phyloP scores from a whole-genome alignment of 2,329 filamentous ascomycete genomes.

The Paraphoma sp. region DNA sequence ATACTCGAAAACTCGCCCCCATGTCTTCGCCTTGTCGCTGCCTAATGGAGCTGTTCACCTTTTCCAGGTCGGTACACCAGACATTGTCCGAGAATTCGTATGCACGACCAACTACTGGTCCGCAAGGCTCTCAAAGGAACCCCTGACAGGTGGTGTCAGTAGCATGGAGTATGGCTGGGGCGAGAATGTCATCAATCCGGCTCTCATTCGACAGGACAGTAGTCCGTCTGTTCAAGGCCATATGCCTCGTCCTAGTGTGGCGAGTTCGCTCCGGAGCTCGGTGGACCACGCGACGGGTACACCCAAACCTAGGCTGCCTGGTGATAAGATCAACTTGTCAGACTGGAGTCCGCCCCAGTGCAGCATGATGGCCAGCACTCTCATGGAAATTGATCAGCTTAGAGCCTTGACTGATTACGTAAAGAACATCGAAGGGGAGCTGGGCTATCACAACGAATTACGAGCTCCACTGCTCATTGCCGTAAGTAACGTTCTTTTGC shows the following conservation, averaged over 20 bases:
- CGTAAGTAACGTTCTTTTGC: conserved; percentile 50
- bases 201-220: conserved; percentile 52
- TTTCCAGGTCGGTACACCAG: conserved; percentile 96
- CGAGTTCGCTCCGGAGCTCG: conserved; percentile 67
- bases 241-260: conserved; percentile 60
- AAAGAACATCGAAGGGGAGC: conserved; percentile 81
- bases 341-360: conserved; percentile 91
- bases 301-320: conserved; percentile 73
- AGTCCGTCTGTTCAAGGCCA: conserved; percentile 41
- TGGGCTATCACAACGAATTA: conserved; percentile 86
- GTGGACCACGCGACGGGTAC: conserved; percentile 62
- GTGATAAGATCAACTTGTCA: conserved; percentile 81
- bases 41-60: conserved; percentile 94
- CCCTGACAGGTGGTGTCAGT: conserved; percentile 88
- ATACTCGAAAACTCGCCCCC: conserved; percentile 86
- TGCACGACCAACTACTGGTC: conserved; percentile 98
- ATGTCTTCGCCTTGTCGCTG: conserved; percentile 93
- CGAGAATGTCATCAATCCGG: conserved; percentile 73
- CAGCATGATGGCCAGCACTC: conserved; percentile 82
- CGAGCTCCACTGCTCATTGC: conserved; percentile 86
- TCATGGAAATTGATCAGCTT: conserved; percentile 82
- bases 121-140: conserved; percentile 90
- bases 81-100: conserved; percentile 95
- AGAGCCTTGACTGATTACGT: conserved; percentile 79
- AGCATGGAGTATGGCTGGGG: conserved; percentile 99